Base-by-base conservation (phyloP, 768 basidiomycete species). In the Termitomyces sp. region DNA sequence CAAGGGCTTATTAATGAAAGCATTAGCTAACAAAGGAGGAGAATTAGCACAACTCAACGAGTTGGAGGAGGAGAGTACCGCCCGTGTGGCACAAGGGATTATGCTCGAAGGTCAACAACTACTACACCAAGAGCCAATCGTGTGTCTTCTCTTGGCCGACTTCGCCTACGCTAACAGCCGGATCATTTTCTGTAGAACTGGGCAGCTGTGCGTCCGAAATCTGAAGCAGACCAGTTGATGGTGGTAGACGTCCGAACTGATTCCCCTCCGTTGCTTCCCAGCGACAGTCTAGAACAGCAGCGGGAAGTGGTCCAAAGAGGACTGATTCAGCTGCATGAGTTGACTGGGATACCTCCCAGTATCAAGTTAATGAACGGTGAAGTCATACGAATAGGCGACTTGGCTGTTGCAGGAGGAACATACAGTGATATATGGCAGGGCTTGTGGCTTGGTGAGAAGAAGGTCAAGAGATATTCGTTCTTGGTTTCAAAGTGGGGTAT, bases 361-460 rank as follows among this genome's bases (percentile, higher is more conserved):
- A 75, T 86, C 38, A 83, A 81, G 51, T 66, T 77, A n/a, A 67
- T 87, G 46, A 74, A 86, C 43, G 81, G 81, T 32, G 85, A 87
- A 68, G 75, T 86, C 3, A 73, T 66, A 51, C 79, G 74, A 58
- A 57, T 57, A 0, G 67, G 74, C 11, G 77, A 80, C 15, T 56
- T 73, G n/a, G 69, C 84, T 7, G 67, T 81, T 46, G 80, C 80
- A 15, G 81, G 81, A 49, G 85, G 86, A 32, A 75, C 75, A 25
- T 83, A 83, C 62, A 84, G 83, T 66, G 80, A 85, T 56, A 77
- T 87, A 45, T 86, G 76, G 72, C 68, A 77, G 59, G 86, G 85
- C 17, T 72, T 66, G 36, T 86, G 85, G 86, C 67, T 86, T 14
- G 79, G 75, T n/a, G 76, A 76, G 63, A 77, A 82, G 65, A 83